phyloP scores from a whole-genome alignment of 148 eudicot species.

The Silene conica region DNA sequence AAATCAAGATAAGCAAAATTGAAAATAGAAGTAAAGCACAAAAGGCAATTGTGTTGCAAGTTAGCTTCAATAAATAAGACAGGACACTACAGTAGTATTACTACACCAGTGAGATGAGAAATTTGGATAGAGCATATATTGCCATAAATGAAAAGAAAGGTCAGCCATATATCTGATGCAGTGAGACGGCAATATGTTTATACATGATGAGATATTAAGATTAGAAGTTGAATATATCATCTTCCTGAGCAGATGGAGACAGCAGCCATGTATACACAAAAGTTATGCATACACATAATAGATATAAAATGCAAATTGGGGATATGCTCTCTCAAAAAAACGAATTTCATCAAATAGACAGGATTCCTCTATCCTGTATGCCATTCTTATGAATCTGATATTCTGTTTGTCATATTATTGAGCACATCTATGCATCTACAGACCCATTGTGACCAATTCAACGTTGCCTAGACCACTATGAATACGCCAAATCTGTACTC shows the following conservation, averaged over 20 bases:
- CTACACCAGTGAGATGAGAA: neutral
- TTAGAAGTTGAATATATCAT: neutral
- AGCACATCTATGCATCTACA: neutral
- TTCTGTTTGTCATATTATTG: too few species aligned
- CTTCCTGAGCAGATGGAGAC: neutral
- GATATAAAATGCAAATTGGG: neutral
- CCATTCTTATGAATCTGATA: neutral
- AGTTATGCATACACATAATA: neutral
- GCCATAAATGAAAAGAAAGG: neutral
- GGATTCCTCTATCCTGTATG: neutral
- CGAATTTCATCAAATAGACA: neutral
- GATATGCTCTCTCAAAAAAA: too few species aligned
- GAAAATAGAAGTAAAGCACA: neutral
- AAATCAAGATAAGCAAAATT: constrained; percentile 10
- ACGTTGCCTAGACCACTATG: too few species aligned
- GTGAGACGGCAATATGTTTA: neutral
- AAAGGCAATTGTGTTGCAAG: neutral
- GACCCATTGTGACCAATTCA: neutral
- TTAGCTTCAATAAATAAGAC: constrained; percentile 1
- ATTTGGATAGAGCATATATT: neutral
- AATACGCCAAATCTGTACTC: too few species aligned
- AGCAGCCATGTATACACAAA: neutral
- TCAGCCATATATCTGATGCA: neutral
- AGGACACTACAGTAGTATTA: too few species aligned
- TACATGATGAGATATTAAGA: neutral